Conservation (phyloP, 1,284 basidiomycete species). For the Fomitopsis pinicola region DNA sequence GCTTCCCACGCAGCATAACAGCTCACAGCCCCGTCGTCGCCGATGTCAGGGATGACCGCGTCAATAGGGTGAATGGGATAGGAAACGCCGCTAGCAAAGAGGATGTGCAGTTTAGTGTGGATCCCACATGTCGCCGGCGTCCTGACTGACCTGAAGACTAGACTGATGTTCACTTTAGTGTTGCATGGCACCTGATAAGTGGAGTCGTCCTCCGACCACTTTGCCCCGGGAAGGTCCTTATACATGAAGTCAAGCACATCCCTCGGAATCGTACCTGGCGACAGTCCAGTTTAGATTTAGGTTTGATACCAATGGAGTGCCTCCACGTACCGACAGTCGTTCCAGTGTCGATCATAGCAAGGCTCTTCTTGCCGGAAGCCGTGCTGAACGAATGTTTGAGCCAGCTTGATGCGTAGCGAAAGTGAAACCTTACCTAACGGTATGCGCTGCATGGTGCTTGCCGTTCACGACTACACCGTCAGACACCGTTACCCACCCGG, state of each 20-base stretch:
- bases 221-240: slow-evolving; percentile 13
- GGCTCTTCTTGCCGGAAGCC: not conserved
- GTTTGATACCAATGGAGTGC: not conserved
- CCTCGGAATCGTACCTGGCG: slow-evolving; percentile 4
- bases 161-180: slow-evolving; percentile 13
- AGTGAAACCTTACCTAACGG: not conserved
- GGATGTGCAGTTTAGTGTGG: not conserved
- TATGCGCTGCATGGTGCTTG: not conserved
- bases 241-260: slow-evolving; percentile 16
- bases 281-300: not conserved
- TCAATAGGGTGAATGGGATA: not conserved
- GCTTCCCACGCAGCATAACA: not conserved
- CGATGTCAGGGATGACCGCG: not conserved
- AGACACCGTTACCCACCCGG: not conserved
- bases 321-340: slow-evolving; percentile 10
- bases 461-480: not conserved
- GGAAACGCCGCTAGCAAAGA: not conserved
- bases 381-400: not conserved
- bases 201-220: not conserved
- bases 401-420: not conserved
- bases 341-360: slow-evolving; percentile 12
- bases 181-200: slow-evolving; percentile 13
- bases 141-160: slow-evolving; percentile 10
- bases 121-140: not conserved
- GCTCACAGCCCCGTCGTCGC: not conserved